phyloP scores from a whole-genome alignment of 2,329 filamentous ascomycete genomes.

The Trichoderma sp. region DNA sequence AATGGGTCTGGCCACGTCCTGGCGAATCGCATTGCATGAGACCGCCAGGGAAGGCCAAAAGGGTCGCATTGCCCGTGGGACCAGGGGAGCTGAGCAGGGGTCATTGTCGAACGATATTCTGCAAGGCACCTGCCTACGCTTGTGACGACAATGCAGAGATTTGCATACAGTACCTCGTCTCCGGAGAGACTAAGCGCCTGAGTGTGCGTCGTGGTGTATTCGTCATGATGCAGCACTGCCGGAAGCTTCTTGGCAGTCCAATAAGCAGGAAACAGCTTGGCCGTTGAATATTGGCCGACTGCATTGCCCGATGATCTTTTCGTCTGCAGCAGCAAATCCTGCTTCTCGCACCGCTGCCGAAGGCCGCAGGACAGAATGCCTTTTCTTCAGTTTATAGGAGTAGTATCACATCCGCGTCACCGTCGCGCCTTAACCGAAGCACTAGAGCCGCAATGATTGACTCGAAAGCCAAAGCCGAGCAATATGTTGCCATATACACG shows the following conservation, averaged over 20 bases:
- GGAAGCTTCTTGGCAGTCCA: not conserved
- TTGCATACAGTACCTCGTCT: slow-evolving; percentile 4
- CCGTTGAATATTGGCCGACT: slow-evolving; percentile 6
- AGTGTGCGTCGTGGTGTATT: not conserved
- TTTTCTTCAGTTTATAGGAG: not conserved
- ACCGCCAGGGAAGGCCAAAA: not conserved
- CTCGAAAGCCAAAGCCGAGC: not conserved
- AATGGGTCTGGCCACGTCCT: not conserved
- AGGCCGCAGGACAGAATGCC: not conserved
- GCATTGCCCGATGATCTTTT: not conserved
- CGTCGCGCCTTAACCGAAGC: not conserved
- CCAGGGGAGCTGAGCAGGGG: slow-evolving; percentile 1
- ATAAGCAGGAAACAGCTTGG: slow-evolving; percentile 2
- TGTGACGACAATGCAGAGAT: slow-evolving; percentile 16
- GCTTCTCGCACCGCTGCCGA: not conserved
- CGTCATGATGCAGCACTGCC: not conserved
- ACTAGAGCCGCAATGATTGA: not conserved
- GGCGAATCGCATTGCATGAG: not conserved
- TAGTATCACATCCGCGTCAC: not conserved
- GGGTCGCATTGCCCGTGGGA: slow-evolving; percentile 17
- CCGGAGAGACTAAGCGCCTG: not conserved
- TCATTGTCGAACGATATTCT: slow-evolving; percentile 18
- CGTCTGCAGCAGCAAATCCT: not conserved
- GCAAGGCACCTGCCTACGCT: slow-evolving; percentile 21
- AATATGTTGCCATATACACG: no score